Conservation (phyloP, 1,284 basidiomycete species). For the Rhodotorula glutinis region DNA sequence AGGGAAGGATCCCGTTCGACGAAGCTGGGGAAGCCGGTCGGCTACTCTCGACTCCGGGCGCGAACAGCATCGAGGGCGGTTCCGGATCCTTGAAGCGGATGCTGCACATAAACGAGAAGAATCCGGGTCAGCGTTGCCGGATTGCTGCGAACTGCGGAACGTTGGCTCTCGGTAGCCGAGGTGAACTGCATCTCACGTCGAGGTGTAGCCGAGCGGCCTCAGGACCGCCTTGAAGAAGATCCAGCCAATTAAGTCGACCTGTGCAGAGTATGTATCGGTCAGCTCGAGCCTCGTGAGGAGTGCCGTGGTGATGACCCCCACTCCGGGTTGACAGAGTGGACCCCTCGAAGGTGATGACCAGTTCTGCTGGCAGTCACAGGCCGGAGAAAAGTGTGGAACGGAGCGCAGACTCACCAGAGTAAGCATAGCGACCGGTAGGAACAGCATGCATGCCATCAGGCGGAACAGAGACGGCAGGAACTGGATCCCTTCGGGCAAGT, state of each 20-base stretch:
- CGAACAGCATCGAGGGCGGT: conserved; percentile 18
- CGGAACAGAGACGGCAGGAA: conserved; percentile 26
- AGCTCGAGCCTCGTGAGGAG: background rate
- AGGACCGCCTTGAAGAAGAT: conserved; percentile 26
- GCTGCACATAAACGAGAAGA: background rate
- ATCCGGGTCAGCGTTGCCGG: background rate
- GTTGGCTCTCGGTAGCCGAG: background rate
- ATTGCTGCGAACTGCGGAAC: background rate
- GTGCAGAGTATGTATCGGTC: background rate
- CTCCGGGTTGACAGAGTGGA: background rate
- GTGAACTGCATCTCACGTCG: conserved; percentile 16
- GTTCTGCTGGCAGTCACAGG: background rate
- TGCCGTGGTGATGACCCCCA: background rate
- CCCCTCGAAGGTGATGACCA: background rate
- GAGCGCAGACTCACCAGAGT: conserved; percentile 10
- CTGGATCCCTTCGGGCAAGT: conserved; percentile 16
- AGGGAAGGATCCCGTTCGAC: conserved; percentile 2
- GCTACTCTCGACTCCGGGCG: background rate
- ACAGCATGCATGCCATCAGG: conserved; percentile 17
- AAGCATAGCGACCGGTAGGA: conserved; percentile 23
- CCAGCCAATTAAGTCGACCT: conserved; percentile 31
- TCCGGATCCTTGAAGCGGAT: conserved; percentile 38
- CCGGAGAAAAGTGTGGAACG: background rate
- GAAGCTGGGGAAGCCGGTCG: background rate
- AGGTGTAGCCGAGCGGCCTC: conserved; percentile 30